phyloP scores from a whole-genome alignment of 2,329 filamentous ascomycete species.

The Exophiala sideris region DNA sequence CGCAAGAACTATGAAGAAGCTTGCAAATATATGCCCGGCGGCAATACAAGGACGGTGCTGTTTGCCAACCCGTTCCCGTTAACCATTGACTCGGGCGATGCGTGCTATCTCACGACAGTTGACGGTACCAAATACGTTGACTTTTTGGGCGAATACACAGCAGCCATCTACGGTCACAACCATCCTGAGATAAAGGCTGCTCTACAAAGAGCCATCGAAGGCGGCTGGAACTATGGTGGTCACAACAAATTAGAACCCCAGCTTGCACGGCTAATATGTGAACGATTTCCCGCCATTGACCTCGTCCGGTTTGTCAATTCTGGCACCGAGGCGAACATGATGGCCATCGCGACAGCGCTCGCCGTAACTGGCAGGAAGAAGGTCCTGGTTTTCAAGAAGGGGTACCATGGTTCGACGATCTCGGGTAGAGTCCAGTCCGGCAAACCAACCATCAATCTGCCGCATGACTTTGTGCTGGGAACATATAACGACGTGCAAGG shows the following conservation, averaged over 20 bases:
- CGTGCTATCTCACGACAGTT: conserved; percentile 32
- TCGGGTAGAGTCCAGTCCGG: conserved; percentile 31
- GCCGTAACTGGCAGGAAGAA: conserved; percentile 57
- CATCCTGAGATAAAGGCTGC: conserved; percentile 53
- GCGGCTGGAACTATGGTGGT: conserved; percentile 55
- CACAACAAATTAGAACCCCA: conserved; percentile 51
- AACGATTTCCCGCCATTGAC: conserved; percentile 50
- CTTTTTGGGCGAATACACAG: conserved; percentile 61
- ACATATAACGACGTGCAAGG: conserved; percentile 59
- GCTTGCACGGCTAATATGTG: conserved; percentile 52
- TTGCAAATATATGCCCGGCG: conserved; percentile 30
- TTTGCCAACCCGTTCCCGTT: conserved; percentile 35
- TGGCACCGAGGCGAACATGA: conserved; percentile 63
- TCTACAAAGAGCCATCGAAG: conserved; percentile 44
- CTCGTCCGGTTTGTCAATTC: conserved; percentile 62
- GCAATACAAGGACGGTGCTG: conserved; percentile 34
- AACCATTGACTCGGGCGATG: conserved; percentile 31
- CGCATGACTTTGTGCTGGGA: conserved; percentile 58
- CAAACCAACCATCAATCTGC: conserved; percentile 46
- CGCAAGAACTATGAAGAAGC: conserved; percentile 24
- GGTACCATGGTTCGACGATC: conserved; percentile 70
- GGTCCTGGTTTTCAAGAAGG: conserved; percentile 69
- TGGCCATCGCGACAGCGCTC: conserved; percentile 50
- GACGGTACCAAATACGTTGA: conserved; percentile 51
- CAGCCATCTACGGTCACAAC: conserved; percentile 65